Conservation (phyloP, 148 eudicot genomes). For the Rhododendron ferrugineum region DNA sequence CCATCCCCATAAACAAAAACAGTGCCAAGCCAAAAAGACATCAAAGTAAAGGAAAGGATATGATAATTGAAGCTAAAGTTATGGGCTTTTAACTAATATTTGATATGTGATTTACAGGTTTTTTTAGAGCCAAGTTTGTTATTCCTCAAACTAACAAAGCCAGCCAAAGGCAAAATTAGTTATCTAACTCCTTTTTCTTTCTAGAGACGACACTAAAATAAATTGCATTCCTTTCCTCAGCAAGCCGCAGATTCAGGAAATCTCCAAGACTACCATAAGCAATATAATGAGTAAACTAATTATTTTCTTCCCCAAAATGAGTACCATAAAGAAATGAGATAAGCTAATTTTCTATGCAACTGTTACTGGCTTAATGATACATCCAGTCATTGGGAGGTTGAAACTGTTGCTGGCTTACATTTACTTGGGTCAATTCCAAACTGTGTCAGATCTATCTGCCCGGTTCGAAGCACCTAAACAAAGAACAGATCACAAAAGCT, state of each 20-base stretch:
- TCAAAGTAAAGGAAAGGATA: too few relatives aligned
- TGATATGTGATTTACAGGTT: too few relatives aligned
- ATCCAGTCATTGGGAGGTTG: neutral
- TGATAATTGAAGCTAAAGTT: too few relatives aligned
- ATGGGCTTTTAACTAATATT: too few relatives aligned
- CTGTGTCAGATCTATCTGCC: conserved; percentile 90
- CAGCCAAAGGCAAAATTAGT: too few relatives aligned
- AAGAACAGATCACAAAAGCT: conserved; percentile 4
- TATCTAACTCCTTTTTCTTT: too few relatives aligned
- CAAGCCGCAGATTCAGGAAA: neutral
- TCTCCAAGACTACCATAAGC: neutral
- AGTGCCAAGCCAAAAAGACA: too few relatives aligned
- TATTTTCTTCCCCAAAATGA: neutral
- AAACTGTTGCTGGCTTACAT: conserved; percentile 48
- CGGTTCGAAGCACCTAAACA: conserved; percentile 80
- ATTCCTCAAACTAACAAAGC: too few relatives aligned
- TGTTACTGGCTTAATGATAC: neutral
- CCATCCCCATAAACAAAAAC: too few relatives aligned
- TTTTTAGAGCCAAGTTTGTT: too few relatives aligned
- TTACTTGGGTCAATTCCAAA: conserved; percentile 93
- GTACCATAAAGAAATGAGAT: neutral
- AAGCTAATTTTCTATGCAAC: neutral
- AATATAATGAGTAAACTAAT: neutral
- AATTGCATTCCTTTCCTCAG: neutral
- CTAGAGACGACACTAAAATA: too few relatives aligned